Base-by-base conservation (phyloP, 768 basidiomycete genomes). In the Exidia glandulosa region DNA sequence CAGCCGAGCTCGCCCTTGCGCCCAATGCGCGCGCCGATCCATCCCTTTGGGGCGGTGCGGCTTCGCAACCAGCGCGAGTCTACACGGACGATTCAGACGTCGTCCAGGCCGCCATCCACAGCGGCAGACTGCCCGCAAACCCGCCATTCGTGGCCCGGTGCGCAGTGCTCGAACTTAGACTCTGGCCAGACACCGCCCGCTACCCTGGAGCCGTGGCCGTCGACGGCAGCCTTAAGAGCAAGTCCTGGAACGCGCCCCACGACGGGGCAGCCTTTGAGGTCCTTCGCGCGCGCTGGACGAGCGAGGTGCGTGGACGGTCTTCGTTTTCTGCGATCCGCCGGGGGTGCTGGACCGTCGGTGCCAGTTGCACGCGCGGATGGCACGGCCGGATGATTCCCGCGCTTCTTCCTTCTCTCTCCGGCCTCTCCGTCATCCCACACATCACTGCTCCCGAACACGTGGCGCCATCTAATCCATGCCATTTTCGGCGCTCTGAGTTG, bases 1-100 rank as follows among this genome's bases (percentile, higher is more conserved):
- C 27, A 9, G 16, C 52, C 27, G 33, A 30, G 33, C 13, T 56
- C 52, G 52, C 54, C 16, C 23, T 19, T 13, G 13, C 25, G n/a
- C 56, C 19, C 23, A 16, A 13, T 31, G 56, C 33, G 19, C 27
- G 25, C 50, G 50, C 50, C 50, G 27, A 31, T 31, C 30, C 50
- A 6, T 25, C 27, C 9, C 33, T 60, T n/a, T 60, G 59, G 54
- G 54, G 54, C 59, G 59, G 29, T 31, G 30, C 12, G 32, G 34
- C 16, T 32, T 50, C 14, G 12, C 29, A 25, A 29, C 30, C 59
- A 32, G 54, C 10, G 30, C 30, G 36, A 13, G 36, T 55, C 37
- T 62, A 59, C 56, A 62, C 59, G 16, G 57, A 58, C 58, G 61
- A 62, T 48, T 59, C 57, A 23, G 58, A 60, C 61, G 47, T 55